Percentiles rank a stretch among this genome's conserved stretches.
These are phyloP conservation scores for Diacronema lutheri DNA, from an alignment of 78 protist species.

Conservation along the genomic window DNA sequence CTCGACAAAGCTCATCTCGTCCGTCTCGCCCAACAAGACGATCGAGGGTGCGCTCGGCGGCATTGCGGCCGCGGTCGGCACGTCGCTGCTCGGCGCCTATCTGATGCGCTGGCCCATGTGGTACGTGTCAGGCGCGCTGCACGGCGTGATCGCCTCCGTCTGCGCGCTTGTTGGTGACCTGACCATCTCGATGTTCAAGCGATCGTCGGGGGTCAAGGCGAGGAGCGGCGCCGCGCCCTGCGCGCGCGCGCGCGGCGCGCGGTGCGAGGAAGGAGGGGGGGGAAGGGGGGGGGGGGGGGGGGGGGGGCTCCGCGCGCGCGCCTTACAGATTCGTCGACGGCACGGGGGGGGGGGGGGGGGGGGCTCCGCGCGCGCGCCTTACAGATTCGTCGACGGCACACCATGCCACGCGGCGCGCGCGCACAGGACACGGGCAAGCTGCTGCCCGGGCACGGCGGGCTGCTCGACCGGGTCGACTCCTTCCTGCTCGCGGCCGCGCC, in stretches of 20 bases:
- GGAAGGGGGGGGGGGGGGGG: no score
- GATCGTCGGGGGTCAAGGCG: not conserved
- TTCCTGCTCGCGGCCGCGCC: slow-evolving; percentile 20
- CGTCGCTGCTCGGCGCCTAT: not conserved
- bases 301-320: no score
- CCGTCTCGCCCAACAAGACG: not conserved
- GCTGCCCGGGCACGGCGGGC: slow-evolving; percentile 17
- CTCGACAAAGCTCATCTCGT: not conserved
- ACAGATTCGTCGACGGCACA: no score
- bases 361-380: no score
- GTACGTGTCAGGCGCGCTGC: not conserved
- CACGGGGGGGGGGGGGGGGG: no score
- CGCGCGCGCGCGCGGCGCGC: no score
- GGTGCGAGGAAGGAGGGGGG: no score
- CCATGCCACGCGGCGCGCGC: no score
- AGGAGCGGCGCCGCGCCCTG: no score
- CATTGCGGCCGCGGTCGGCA: not conserved
- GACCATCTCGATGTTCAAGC: slow-evolving; percentile 4
- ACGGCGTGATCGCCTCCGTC: not conserved
- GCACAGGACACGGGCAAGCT: not conserved
- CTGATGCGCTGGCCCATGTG: not conserved
- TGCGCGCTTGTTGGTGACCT: not conserved
- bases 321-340: no score
- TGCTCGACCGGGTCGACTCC: slow-evolving; percentile 3
- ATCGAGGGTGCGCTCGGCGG: not conserved